Evolutionary conservation across 768 basidiomycete species (phyloP), one percentile per base, ranked within the genome.

Genomic region (Kwoniella sp.): DNA sequence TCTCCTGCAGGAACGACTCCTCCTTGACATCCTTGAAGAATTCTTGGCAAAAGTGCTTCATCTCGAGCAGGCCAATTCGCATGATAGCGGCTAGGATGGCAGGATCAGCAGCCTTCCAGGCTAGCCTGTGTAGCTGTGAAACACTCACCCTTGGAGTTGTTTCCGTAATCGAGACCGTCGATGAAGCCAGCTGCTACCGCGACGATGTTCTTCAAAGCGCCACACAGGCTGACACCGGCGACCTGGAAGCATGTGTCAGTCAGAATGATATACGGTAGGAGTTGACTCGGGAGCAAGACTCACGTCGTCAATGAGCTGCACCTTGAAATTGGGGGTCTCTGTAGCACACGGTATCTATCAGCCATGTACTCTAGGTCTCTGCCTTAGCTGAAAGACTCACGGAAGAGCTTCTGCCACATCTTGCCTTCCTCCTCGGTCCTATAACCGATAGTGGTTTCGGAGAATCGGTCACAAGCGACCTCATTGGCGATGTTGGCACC

Each of bases 401-500:
- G 52, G 62, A 79, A 78, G 17, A 79, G 57, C 45, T 62, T 59
- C 60, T 76, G 67, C 77, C 77, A 79, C 43, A 76, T 59, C 57
- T 75, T 57, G 28, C 75, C 77, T 32, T 77, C 77, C 46, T 73
- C 72, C 44, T 71, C 46, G n/a, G 62, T 73, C 49, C 76, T 59
- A 52, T 76, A 78, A 2, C 78, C 78, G 39, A 79, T 73, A 2
- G 78, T 79, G n/a, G 78, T 79, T 67, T 79, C 78, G 17, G 73
- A 75, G 66, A 78, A 78, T 31, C 65, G 56, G 41, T 76, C 78
- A 27, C 50, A 63, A 1, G 78, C 78, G 38, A 79, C 78, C 62
- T 79, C 78, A 42, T 74, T 63, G 32, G 78, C 78, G 50, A 79
- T 78, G 62, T 79, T 79, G 36, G 78, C 78, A 4, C 78, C 78